Base-by-base conservation (phyloP, 2,329 filamentous ascomycete species). In the Talaromyces amestolkiae region DNA sequence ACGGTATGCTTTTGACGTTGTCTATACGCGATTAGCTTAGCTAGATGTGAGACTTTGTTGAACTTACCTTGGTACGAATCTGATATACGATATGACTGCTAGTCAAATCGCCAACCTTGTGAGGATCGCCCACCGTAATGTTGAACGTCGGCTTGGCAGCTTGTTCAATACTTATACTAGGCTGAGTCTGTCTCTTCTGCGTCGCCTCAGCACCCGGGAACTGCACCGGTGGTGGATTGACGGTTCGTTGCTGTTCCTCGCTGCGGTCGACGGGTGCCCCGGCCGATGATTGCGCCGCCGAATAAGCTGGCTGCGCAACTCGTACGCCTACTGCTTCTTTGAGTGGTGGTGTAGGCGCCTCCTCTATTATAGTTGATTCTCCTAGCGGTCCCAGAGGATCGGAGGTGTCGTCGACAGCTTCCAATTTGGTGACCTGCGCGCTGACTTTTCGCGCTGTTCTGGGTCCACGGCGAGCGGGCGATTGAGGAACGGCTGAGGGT, bases 1-100 rank as follows among this genome's bases (percentile, higher is more conserved):
- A 75, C 91, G 91, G 79, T 98, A 99, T 61, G 93, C 95, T 81
- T 97, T 97, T 43, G 94, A 98, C 0, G 92, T 91, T 13, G 95
- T 99, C 91, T 96, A 70, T 6, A 37, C 31, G 15, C 41, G 2
- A 33, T 61, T 22, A 41, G 9, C 9, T 27, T 27, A 33, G 56
- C 7, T 27, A 71, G 62, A 75, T 24, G 22, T 24, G 17, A 53
- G 31, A 10, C 17, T 35, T 53, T 17, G 15, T 33, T n/a, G 67
- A 51, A 19, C 77, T 67, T 84, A 95, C 92, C 87, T 91, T 95
- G 66, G 95, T 99, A 73, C 91, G 87, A 69, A 99, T 95, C 72
- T 92, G 92, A 80, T 99, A 99, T 58, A 98, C 95, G 69, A 97
- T 99, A 78, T 99, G 95, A 69, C 93, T 97, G 78, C 91, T 97